These are phyloP conservation scores for Yarrowia bubula DNA, from an alignment of 805 yeast species.

Conservation along the genomic window DNA sequence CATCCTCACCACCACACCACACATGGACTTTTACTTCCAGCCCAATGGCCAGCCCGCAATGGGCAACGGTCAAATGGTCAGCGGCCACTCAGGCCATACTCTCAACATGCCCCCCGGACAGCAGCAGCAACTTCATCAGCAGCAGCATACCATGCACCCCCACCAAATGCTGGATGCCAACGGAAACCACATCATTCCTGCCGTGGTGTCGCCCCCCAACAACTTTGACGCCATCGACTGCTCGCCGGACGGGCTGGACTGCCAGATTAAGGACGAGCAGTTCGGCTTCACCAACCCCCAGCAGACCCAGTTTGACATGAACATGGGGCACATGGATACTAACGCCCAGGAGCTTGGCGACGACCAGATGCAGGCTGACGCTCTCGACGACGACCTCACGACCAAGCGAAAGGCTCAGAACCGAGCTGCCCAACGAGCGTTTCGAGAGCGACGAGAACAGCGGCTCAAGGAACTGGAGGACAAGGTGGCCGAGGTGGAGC, in stretches of 20 bases:
- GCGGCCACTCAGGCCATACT: constrained; percentile 10
- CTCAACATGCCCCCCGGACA: not conserved
- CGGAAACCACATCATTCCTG: constrained; percentile 9
- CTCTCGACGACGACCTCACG: constrained; percentile 30
- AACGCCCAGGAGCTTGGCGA: not conserved
- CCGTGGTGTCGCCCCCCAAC: constrained; percentile 14
- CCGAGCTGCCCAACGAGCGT: constrained; percentile 85
- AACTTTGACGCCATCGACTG: constrained; percentile 19
- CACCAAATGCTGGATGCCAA: constrained; percentile 15
- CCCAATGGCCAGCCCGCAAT: constrained; percentile 17
- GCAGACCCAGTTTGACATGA: not conserved
- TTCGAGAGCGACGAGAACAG: constrained; percentile 75
- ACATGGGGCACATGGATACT: not conserved
- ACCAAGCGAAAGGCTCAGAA: constrained; percentile 71
- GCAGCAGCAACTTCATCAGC: not conserved
- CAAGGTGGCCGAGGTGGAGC: constrained; percentile 57
- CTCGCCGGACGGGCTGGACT: constrained; percentile 1
- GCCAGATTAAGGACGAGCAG: constrained; percentile 20
- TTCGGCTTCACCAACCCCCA: constrained; percentile 10
- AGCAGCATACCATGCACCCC: not conserved
- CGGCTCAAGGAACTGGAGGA: constrained; percentile 64
- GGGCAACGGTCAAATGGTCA: constrained; percentile 15
- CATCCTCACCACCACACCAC: not conserved
- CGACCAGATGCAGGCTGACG: constrained; percentile 9
- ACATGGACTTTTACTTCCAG: constrained; percentile 22